Conservation (phyloP, 306 rosid species). For the Rubus parviflorus region DNA sequence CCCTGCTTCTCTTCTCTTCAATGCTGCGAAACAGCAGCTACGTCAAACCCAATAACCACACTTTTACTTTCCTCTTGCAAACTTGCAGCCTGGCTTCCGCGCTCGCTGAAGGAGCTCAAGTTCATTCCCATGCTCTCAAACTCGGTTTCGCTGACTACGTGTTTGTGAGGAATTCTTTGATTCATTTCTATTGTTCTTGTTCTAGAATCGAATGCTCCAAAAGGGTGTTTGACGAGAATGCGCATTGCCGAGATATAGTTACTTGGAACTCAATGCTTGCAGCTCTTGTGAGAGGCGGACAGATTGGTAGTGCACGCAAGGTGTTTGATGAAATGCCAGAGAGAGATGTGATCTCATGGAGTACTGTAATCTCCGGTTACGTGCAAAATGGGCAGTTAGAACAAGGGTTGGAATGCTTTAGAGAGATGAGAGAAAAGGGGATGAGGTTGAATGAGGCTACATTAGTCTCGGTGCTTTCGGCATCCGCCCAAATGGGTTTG, state of each 20-base stretch:
- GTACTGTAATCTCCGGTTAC: slow-evolving; percentile 69
- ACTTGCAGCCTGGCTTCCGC: slow-evolving; percentile 52
- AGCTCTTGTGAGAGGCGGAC: slow-evolving; percentile 48
- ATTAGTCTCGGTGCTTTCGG: slow-evolving; percentile 57
- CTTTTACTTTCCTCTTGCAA: slow-evolving; percentile 68
- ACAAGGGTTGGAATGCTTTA: slow-evolving; percentile 61
- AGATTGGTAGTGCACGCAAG: slow-evolving; percentile 47
- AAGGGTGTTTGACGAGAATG: slow-evolving; percentile 57
- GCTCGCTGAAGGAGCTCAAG: slow-evolving; percentile 44
- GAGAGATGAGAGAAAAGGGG: slow-evolving; percentile 45
- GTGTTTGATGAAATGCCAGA: slow-evolving; percentile 66
- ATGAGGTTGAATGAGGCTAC: slow-evolving; percentile 62
- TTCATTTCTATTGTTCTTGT: slow-evolving; percentile 54
- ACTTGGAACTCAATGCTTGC: slow-evolving; percentile 74
- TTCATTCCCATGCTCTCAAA: slow-evolving; percentile 55
- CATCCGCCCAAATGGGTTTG: slow-evolving; percentile 64
- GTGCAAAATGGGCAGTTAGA: slow-evolving; percentile 59
- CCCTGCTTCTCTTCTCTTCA: slow-evolving; percentile 45
- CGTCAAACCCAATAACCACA: slow-evolving; percentile 57
- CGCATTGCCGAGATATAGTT: slow-evolving; percentile 49
- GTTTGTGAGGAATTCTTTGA: slow-evolving; percentile 63
- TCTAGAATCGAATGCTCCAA: slow-evolving; percentile 34
- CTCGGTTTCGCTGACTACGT: slow-evolving; percentile 50
- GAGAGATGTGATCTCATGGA: slow-evolving; percentile 78
- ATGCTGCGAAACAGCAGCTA: slow-evolving; percentile 28